phyloP scores from a whole-genome alignment of 352 stramenopile genomes.

The Phytophthora brassicae region DNA sequence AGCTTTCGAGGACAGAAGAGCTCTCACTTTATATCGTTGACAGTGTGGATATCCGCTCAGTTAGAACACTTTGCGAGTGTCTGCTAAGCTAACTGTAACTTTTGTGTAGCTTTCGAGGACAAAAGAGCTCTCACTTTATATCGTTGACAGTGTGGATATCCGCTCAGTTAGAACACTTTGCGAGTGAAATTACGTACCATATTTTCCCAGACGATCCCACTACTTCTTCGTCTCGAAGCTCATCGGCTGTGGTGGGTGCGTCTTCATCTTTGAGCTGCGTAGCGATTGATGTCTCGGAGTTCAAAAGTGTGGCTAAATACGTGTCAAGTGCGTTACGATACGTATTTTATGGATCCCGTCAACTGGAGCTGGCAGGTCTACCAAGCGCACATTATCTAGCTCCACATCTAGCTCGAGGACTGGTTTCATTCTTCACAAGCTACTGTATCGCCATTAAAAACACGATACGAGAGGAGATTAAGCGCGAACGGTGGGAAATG shows the following conservation, averaged over 20 bases:
- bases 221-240: conserved; percentile 24
- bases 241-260: conserved; percentile 6
- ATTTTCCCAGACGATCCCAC: conserved; percentile 67
- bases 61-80: conserved; percentile 73
- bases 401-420: conserved; percentile 56
- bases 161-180: conserved; percentile 74
- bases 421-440: conserved; percentile 59
- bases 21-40: conserved; percentile 75
- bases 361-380: conserved; percentile 76
- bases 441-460: conserved; percentile 76
- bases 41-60: conserved; percentile 81
- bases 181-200: conserved; percentile 68
- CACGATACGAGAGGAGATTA: conserved; percentile 72
- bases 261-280: conserved; percentile 30
- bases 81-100: no score
- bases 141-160: conserved; percentile 83
- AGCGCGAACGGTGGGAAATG: conserved; percentile 85
- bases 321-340: conserved; percentile 76
- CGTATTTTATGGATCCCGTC: conserved; percentile 79
- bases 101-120: conserved; percentile 72
- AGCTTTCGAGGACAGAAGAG: conserved; percentile 79
- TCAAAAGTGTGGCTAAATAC: conserved; percentile 76
- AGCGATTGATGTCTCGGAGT: conserved; percentile 70
- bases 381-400: conserved; percentile 76
- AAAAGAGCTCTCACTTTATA: conserved; percentile 77